Conservation (phyloP, 352 stramenopile species). For the Globisporangium sylvaticum region DNA sequence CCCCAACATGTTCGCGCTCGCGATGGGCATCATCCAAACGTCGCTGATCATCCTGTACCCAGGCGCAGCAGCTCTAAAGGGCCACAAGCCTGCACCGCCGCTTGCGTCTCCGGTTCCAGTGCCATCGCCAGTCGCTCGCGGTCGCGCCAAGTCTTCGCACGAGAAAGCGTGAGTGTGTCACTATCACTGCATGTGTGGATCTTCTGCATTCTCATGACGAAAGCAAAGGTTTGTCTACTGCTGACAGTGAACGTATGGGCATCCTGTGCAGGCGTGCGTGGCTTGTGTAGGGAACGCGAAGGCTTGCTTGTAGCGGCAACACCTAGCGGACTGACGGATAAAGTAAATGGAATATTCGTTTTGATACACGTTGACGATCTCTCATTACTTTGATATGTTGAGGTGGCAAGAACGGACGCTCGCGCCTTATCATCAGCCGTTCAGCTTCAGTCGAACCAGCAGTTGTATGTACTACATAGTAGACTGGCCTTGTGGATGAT, state of each 20-base stretch:
- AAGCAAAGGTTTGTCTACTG: not conserved
- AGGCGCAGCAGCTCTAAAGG: conserved; percentile 12
- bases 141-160: conserved; percentile 16
- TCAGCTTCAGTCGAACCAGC: not conserved
- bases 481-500: not conserved
- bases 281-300: not conserved
- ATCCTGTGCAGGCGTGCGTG: not conserved
- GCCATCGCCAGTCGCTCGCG: not conserved
- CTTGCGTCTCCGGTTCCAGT: not conserved
- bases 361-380: not conserved
- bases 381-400: not conserved
- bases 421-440: not conserved
- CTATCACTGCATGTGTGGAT: no score
- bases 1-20: conserved; percentile 64
- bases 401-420: not conserved
- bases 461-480: not conserved
- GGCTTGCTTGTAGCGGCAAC: not conserved
- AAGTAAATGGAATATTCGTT: not conserved
- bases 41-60: conserved; percentile 56
- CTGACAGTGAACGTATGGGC: not conserved
- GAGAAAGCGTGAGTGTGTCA: conserved; percentile 19
- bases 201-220: no score
- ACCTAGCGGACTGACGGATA: not conserved
- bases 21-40: conserved; percentile 73
- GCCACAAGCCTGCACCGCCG: not conserved